Percentiles rank a stretch among this genome's conserved stretches.
These are phyloP conservation scores for Gossypium anomalum DNA, from an alignment of 345 rosid genomes.

Conservation along the genomic window DNA sequence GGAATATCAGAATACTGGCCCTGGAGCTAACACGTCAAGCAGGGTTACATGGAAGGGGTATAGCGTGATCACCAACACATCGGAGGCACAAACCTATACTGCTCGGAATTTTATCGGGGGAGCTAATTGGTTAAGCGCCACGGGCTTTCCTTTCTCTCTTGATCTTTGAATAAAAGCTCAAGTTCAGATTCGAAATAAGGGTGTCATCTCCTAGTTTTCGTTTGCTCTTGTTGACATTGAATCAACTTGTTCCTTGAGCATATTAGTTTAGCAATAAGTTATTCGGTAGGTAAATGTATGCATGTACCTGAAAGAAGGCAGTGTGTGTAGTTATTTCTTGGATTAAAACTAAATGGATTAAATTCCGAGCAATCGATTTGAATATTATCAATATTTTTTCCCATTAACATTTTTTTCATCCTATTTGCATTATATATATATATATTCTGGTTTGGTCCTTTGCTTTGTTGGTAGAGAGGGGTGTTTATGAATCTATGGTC, in stretches of 20 bases:
- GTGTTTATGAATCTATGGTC: too few relatives aligned
- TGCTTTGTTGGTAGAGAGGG: too few relatives aligned
- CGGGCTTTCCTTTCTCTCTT: conserved; percentile 63
- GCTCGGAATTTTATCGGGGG: conserved; percentile 56
- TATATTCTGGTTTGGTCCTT: too few relatives aligned
- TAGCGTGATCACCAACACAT: conserved; percentile 32
- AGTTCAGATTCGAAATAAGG: background rate
- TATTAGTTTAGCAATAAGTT: background rate
- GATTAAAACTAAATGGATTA: background rate
- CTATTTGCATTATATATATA: too few relatives aligned
- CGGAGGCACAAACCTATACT: conserved; percentile 41
- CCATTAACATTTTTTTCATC: too few relatives aligned
- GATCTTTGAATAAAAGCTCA: conserved; percentile 28
- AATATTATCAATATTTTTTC: too few relatives aligned
- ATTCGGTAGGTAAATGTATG: background rate
- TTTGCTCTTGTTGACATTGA: background rate
- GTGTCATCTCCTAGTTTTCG: background rate
- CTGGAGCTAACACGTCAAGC: conserved; percentile 45
- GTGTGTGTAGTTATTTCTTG: background rate
- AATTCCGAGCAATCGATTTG: background rate
- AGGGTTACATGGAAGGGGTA: conserved; percentile 62
- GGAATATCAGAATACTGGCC: conserved; percentile 61
- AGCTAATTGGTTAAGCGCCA: conserved; percentile 44
- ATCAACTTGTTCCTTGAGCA: background rate
- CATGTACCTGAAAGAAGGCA: background rate